Evolutionary conservation across 495 filamentous ascomycete species (phyloP).

Genomic region (Cercophora samala): DNA sequence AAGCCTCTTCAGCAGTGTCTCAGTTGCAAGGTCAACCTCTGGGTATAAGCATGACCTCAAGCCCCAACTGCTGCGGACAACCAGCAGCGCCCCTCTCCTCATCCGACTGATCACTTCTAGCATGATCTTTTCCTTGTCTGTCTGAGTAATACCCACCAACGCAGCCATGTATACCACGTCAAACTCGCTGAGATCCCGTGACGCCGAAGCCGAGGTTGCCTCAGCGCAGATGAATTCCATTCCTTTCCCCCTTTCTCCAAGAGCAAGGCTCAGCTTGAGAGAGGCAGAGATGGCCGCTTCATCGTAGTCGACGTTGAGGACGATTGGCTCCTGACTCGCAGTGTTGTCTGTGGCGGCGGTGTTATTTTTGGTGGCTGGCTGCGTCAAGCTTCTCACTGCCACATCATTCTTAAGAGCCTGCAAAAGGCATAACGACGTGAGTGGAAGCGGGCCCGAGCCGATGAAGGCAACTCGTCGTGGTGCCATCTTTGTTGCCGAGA

Average conservation of each 20-base stretch:
- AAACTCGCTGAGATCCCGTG: conserved; percentile 20
- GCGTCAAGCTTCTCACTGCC: background rate
- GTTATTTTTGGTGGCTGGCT: background rate
- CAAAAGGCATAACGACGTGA: conserved; percentile 33
- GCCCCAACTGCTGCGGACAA: conserved; percentile 29
- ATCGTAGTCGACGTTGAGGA: conserved; percentile 30
- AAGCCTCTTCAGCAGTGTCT: conserved; percentile 17
- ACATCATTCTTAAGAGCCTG: conserved; percentile 18
- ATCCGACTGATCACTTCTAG: conserved; percentile 22
- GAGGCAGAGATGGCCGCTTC: conserved; percentile 25
- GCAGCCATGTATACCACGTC: conserved; percentile 35
- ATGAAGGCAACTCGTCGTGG: conserved; percentile 31
- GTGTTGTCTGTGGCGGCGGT: background rate
- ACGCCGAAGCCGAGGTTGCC: conserved; percentile 12
- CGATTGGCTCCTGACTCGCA: background rate
- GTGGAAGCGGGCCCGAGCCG: conserved; percentile 31
- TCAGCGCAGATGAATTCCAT: conserved; percentile 35
- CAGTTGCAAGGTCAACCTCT: conserved; percentile 28
- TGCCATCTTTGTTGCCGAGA: conserved; percentile 17
- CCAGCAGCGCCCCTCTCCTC: conserved; percentile 27
- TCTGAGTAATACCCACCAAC: conserved; percentile 29
- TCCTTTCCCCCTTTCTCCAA: conserved; percentile 22
- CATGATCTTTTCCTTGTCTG: conserved; percentile 31
- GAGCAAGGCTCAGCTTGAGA: conserved; percentile 9
- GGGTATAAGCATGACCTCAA: conserved; percentile 31